phyloP scores from a whole-genome alignment of 495 filamentous ascomycete species.

The Aspergillus homomorphus region DNA sequence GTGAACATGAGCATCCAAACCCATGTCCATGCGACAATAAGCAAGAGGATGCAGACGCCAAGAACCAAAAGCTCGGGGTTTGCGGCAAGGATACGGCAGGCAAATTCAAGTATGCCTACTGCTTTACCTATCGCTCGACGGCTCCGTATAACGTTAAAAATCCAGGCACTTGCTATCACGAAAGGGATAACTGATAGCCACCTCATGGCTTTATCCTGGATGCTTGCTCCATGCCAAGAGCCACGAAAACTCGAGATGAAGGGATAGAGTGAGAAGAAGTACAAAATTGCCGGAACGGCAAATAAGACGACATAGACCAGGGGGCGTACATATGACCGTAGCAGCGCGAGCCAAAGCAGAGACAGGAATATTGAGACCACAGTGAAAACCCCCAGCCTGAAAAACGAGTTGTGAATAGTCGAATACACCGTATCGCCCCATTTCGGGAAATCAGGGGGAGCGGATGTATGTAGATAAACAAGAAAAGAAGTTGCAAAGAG shows the following conservation, averaged over 20 bases:
- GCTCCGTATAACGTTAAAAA: conserved; percentile 72
- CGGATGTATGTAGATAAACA: conserved; percentile 80
- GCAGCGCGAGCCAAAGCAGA: conserved; percentile 82
- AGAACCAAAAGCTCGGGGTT: conserved; percentile 81
- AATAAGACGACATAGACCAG: conserved; percentile 76
- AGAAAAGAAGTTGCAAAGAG: conserved; percentile 84
- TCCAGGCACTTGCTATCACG: conserved; percentile 71
- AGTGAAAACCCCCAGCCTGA: conserved; percentile 86
- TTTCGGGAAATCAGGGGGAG: conserved; percentile 59
- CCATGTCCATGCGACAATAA: conserved; percentile 88
- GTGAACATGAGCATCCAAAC: conserved; percentile 96
- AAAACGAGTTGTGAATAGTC: conserved; percentile 79
- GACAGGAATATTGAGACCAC: conserved; percentile 84
- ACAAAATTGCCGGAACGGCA: conserved; percentile 78
- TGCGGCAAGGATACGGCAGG: conserved; percentile 77
- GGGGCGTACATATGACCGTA: conserved; percentile 79
- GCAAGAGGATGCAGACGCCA: conserved; percentile 71
- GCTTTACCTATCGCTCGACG: conserved; percentile 77
- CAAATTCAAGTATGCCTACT: conserved; percentile 84
- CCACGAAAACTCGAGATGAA: conserved; percentile 87
- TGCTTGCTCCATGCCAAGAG: conserved; percentile 59
- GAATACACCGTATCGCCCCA: conserved; percentile 92
- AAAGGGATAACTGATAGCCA: conserved; percentile 78
- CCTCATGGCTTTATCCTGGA: conserved; percentile 88
- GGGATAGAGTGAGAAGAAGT: conserved; percentile 86